phyloP scores from a whole-genome alignment of 169 alveolate genomes.

The Cardiosporidium cionae region DNA sequence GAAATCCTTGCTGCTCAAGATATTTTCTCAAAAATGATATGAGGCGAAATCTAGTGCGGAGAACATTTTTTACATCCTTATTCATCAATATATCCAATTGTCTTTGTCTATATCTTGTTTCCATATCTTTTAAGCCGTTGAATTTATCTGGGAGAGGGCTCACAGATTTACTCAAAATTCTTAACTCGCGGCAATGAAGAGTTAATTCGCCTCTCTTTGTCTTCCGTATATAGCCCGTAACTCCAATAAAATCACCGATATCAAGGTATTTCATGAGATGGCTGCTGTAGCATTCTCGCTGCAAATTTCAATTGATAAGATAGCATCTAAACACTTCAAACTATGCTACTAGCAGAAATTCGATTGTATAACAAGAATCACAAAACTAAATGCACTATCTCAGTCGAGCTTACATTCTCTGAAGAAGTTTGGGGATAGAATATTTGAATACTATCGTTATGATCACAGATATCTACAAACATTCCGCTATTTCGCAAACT shows the following conservation, averaged over 20 bases:
- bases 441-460: neutral
- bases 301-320: too few relatives aligned
- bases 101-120: slow-evolving; percentile 86
- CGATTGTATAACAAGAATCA: neutral
- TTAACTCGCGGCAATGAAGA: slow-evolving; percentile 75
- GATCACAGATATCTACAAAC: neutral
- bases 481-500: neutral
- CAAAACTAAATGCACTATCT: too few relatives aligned
- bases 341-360: neutral
- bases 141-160: slow-evolving; percentile 93
- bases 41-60: slow-evolving; percentile 67
- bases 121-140: slow-evolving; percentile 90
- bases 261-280: slow-evolving; percentile 3
- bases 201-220: slow-evolving; percentile 94
- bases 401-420: too few relatives aligned
- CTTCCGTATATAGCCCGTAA: slow-evolving; percentile 60
- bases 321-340: too few relatives aligned
- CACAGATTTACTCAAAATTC: slow-evolving; percentile 84
- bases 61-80: slow-evolving; percentile 68
- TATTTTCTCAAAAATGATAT: slow-evolving; percentile 63
- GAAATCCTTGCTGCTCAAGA: slow-evolving; percentile 83
- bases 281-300: too few relatives aligned
- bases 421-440: neutral
- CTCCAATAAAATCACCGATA: neutral
- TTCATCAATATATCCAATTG: slow-evolving; percentile 92